Base-by-base conservation (phyloP, 2,329 filamentous ascomycete genomes). In the Cladophialophora psammophila region DNA sequence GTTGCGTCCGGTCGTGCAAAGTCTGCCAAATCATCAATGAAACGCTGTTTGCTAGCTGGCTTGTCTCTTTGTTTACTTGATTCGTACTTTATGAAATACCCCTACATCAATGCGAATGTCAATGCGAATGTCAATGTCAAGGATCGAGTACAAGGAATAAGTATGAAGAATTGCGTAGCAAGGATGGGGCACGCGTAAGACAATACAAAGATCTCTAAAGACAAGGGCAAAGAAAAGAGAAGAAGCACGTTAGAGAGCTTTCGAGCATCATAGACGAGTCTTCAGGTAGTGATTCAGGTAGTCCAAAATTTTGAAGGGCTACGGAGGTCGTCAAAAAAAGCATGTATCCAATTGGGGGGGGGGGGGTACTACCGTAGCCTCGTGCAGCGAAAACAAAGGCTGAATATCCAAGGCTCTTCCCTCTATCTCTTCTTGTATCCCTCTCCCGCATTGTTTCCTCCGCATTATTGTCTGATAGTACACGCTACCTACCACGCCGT, bases 401-500 rank as follows among this genome's bases (percentile, higher is more conserved):
- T 5, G 9, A 50, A 50, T 50, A 50, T 50, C 45, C 45, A 50
- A 50, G 18, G 18, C 9, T 26, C 18, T 20, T 10, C 26, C 45
- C 26, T 31, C 8, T 50, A 5, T 18, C 9, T 9, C 45, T 10
- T 50, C 45, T 50, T 31, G 18, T 50, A 13, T 18, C 9, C 18
- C 45, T 50, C 45, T 2, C 26, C 45, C 45, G 18, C 18, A 3
- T 50, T 20, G 15, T n/a, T 18, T 15, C 42, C 10, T 26, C 45
- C 26, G 45, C 45, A 50, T 50, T 50, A 31, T 50, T 18, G 13
- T 50, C 26, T 10, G n/a, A 42, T 26, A 26, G 26, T 42, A 15
- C 40, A 42, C 7, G 26, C 18, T 48, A 48, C 42, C 42, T 50
- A 73, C 72, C 72, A 73, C 10, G 72, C 72, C 18, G 71, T 72